These are phyloP conservation scores for Gossypium longicalyx DNA, from an alignment of 345 rosid species.

Conservation along the genomic window DNA sequence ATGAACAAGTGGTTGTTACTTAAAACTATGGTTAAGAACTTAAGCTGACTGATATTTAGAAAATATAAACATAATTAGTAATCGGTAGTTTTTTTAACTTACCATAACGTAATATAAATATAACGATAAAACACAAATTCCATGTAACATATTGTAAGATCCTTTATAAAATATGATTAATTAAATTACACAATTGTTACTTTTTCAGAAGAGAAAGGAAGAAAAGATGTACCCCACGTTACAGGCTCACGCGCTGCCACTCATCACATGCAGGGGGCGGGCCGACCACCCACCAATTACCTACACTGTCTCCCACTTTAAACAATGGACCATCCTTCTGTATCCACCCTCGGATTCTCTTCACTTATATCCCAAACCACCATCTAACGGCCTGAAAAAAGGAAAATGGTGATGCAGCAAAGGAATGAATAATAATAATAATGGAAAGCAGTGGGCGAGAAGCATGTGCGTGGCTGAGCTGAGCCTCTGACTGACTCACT, in stretches of 20 bases:
- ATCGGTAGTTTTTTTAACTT: no score
- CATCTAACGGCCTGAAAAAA: background rate
- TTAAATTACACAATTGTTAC: no score
- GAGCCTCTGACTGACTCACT: constrained; percentile 17
- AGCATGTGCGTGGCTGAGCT: constrained; percentile 30
- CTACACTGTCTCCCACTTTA: background rate
- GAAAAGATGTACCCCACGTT: background rate
- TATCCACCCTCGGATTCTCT: background rate
- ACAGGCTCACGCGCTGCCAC: background rate
- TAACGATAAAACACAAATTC: no score
- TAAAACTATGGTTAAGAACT: no score
- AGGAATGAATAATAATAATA: background rate
- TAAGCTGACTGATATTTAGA: no score
- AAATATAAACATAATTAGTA: no score
- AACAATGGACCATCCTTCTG: background rate
- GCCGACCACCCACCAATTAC: background rate
- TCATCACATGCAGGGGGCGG: background rate
- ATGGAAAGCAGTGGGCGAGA: background rate
- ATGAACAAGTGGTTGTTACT: no score
- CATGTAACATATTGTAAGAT: no score
- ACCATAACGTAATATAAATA: no score
- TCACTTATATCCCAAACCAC: background rate
- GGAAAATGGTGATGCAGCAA: background rate
- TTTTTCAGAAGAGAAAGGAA: no score
- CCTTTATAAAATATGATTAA: no score